Conservation (phyloP, 345 rosid genomes). For the Triadica sebifera region DNA sequence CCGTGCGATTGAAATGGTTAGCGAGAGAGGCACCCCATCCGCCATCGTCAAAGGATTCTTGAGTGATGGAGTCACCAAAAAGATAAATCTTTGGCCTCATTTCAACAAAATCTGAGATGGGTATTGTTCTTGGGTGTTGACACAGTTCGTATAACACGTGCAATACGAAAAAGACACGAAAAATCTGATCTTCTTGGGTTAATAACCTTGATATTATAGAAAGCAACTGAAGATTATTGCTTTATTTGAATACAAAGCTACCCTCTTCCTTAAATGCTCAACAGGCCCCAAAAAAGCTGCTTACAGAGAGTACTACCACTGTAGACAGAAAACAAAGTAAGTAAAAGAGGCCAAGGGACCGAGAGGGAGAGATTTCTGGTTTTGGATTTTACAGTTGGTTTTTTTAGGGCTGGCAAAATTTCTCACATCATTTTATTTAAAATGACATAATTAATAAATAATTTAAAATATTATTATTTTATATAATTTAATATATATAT, state of each 20-base stretch:
- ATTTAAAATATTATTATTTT: no score
- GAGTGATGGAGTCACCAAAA: slow-evolving; percentile 93
- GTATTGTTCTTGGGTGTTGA: not conserved
- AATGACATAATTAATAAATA: no score
- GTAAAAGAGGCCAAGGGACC: not conserved
- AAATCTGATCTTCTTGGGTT: not conserved
- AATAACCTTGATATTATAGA: not conserved
- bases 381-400: not conserved
- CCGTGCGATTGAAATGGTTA: slow-evolving; percentile 77
- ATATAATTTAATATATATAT: no score
- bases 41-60: slow-evolving; percentile 57
- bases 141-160: not conserved
- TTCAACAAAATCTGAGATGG: slow-evolving; percentile 9
- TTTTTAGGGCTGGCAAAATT: no score
- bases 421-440: no score
- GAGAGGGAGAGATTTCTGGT: not conserved
- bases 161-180: not conserved
- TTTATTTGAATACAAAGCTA: not conserved
- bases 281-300: not conserved
- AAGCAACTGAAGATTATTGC: not conserved
- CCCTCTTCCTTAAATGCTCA: slow-evolving; percentile 1
- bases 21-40: slow-evolving; percentile 91
- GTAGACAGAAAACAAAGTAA: not conserved
- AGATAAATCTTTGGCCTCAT: slow-evolving; percentile 76
- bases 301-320: no score